These are phyloP conservation scores for Penicillium brasilianum DNA, from an alignment of 2,329 filamentous ascomycete genomes.

Conservation along the genomic window DNA sequence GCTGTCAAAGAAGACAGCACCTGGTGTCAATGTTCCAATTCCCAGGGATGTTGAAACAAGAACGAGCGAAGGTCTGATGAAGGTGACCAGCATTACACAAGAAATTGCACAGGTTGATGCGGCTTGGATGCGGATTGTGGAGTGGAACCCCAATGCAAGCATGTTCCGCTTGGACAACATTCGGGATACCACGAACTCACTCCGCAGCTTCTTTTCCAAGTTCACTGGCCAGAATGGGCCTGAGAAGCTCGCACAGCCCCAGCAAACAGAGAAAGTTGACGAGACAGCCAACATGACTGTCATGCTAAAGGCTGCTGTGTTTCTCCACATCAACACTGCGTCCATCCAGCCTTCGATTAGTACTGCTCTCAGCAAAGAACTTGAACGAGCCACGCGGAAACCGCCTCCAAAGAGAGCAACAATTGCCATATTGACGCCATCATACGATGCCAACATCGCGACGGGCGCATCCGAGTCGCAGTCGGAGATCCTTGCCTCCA, in stretches of 20 bases:
- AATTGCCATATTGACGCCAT: slow-evolving; percentile 86
- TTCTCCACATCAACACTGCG: slow-evolving; percentile 85
- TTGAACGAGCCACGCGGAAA: slow-evolving; percentile 96
- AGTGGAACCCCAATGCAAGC: slow-evolving; percentile 71
- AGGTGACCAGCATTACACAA: slow-evolving; percentile 76
- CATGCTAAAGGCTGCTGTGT: slow-evolving; percentile 76
- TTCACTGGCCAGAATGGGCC: slow-evolving; percentile 65
- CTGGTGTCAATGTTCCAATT: slow-evolving; percentile 72
- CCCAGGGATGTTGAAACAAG: slow-evolving; percentile 79
- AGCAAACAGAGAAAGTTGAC: slow-evolving; percentile 62
- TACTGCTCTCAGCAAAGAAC: slow-evolving; percentile 75
- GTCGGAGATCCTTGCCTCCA: slow-evolving; percentile 82
- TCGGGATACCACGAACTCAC: slow-evolving; percentile 59
- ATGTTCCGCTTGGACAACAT: slow-evolving; percentile 45
- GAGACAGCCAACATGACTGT: slow-evolving; percentile 76
- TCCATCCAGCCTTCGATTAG: slow-evolving; percentile 77
- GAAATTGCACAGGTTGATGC: slow-evolving; percentile 93
- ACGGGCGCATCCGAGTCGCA: slow-evolving; percentile 60
- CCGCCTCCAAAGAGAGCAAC: slow-evolving; percentile 87
- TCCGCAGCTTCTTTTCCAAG: slow-evolving; percentile 80
- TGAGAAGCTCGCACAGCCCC: slow-evolving; percentile 44
- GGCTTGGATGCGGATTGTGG: slow-evolving; percentile 82
- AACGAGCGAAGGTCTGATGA: slow-evolving; percentile 89
- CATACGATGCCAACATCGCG: slow-evolving; percentile 78
- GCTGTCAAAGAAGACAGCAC: slow-evolving; percentile 83